phyloP scores from a whole-genome alignment of 2,329 filamentous ascomycete species.

The Scedosporium boydii region DNA sequence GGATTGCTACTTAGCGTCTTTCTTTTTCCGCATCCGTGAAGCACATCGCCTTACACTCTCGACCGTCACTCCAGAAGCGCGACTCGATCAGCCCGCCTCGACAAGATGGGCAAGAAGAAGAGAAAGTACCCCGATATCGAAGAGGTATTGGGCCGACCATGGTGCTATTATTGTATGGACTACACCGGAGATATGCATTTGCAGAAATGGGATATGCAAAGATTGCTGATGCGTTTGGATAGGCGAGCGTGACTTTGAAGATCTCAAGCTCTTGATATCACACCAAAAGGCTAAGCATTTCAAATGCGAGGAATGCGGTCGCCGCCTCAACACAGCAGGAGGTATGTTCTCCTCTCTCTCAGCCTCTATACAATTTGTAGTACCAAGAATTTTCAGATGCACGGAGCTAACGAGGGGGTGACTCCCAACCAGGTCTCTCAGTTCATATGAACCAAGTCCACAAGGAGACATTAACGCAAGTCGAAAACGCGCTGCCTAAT shows the following conservation, averaged over 20 bases:
- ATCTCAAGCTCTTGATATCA: conserved; percentile 89
- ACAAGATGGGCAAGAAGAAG: conserved; percentile 77
- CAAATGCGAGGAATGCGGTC: conserved; percentile 86
- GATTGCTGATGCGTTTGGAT: not conserved
- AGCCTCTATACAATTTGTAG: not conserved
- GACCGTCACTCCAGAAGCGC: not conserved
- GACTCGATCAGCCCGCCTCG: not conserved
- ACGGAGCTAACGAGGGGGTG: not conserved
- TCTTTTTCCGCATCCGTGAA: not conserved
- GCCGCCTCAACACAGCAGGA: conserved; percentile 87
- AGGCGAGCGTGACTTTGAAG: conserved; percentile 94
- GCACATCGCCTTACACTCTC: not conserved
- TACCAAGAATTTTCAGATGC: not conserved
- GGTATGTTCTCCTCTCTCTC: conserved; percentile 41
- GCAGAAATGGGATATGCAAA: not conserved
- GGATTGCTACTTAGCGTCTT: not conserved
- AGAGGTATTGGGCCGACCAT: conserved; percentile 77
- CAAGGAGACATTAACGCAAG: conserved; percentile 78
- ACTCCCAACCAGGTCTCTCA: conserved; percentile 56
- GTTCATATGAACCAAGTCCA: conserved; percentile 99
- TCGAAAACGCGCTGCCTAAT: conserved; percentile 88
- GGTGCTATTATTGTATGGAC: conserved; percentile 87
- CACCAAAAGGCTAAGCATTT: conserved; percentile 99
- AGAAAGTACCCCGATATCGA: conserved; percentile 77
- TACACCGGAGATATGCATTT: not conserved